A percentile compares a stretch with the other conserved stretches of the same genome.
Conservation (phyloP, 2,329 filamentous ascomycete genomes). For the Tolypocladium album region DNA sequence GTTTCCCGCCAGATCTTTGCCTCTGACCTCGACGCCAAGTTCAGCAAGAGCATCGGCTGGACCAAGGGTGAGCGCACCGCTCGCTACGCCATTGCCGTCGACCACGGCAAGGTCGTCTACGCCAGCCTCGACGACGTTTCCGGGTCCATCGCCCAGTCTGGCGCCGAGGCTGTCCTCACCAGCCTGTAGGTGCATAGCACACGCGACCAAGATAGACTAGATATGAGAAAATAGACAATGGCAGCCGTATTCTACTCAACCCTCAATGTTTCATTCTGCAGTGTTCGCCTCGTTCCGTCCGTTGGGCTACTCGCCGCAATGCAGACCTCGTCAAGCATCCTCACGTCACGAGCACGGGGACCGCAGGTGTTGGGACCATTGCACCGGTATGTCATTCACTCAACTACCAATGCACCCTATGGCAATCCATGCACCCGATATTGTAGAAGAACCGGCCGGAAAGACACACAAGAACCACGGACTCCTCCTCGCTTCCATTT, state of each 20-base stretch:
- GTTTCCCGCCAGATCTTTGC: conserved; percentile 51
- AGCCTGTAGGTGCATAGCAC: conserved; percentile 30
- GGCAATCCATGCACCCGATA: conserved; percentile 30
- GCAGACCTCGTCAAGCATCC: not conserved
- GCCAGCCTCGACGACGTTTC: conserved; percentile 57
- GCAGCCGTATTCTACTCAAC: not conserved
- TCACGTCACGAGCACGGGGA: not conserved
- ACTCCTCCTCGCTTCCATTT: conserved; percentile 21
- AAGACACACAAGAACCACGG: conserved; percentile 32
- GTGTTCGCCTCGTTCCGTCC: too few relatives aligned
- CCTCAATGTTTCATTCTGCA: not conserved
- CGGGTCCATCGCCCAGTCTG: conserved; percentile 34
- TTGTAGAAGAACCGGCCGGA: conserved; percentile 30
- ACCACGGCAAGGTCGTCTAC: conserved; percentile 75
- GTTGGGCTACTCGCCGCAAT: too few relatives aligned
- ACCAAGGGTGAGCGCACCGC: conserved; percentile 61
- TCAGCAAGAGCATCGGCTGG: conserved; percentile 74
- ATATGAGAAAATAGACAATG: not conserved
- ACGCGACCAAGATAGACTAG: not conserved
- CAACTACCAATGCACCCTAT: conserved; percentile 32
- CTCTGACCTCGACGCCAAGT: conserved; percentile 56
- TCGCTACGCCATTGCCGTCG: conserved; percentile 71
- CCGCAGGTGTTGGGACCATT: not conserved
- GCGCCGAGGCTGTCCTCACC: conserved; percentile 42
- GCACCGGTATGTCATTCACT: conserved; percentile 19